These are phyloP conservation scores for Hippophae rhamnoides DNA, from an alignment of 306 rosid species.

Conservation along the genomic window DNA sequence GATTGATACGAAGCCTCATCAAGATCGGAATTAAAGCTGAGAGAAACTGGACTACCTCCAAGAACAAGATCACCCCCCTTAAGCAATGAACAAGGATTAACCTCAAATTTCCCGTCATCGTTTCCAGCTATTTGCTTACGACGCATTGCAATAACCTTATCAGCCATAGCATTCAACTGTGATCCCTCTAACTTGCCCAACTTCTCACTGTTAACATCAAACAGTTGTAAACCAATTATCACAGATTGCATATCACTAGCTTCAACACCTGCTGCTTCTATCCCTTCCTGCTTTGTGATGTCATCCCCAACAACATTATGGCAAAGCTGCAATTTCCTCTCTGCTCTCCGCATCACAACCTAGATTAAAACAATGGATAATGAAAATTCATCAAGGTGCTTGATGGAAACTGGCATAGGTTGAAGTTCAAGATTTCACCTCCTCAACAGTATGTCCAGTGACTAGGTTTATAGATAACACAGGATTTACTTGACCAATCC, in stretches of 20 bases:
- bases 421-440: conserved; percentile 39
- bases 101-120: conserved; percentile 64
- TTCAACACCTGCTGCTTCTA: conserved; percentile 41
- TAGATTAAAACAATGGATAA: conserved; percentile 25
- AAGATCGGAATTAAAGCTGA: conserved; percentile 36
- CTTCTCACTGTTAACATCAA: conserved; percentile 35
- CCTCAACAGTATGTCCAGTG: conserved; percentile 66
- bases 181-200: conserved; percentile 31
- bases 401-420: conserved; percentile 9
- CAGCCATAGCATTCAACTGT: conserved; percentile 58
- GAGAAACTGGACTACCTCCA: conserved; percentile 31
- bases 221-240: conserved; percentile 60
- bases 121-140: conserved; percentile 22
- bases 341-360: conserved; percentile 91
- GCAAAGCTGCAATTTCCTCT: conserved; percentile 77
- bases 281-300: conserved; percentile 34
- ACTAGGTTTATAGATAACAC: conserved; percentile 70
- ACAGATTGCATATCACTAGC: conserved; percentile 66
- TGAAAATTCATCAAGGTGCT: conserved; percentile 8
- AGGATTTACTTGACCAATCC: conserved; percentile 82
- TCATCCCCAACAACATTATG: conserved; percentile 64
- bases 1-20: conserved; percentile 77
- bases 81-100: conserved; percentile 37
- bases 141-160: conserved; percentile 57
- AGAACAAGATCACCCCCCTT: conserved; percentile 27